phyloP scores from a whole-genome alignment of 139 green algal species.

The Limnomonas spitsbergensis region DNA sequence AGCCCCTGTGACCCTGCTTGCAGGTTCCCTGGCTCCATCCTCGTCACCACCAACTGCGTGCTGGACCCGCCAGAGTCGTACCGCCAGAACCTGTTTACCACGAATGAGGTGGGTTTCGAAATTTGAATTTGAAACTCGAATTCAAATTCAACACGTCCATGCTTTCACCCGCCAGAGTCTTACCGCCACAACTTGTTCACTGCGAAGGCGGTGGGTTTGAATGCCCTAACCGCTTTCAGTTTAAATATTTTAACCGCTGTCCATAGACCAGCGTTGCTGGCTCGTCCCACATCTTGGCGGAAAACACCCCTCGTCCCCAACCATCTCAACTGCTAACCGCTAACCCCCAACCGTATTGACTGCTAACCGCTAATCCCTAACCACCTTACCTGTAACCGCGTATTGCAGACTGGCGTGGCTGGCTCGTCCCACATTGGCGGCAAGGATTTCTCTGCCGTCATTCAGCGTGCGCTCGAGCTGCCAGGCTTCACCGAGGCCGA shows the following conservation, averaged over 20 bases:
- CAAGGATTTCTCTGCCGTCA: constrained; percentile 53
- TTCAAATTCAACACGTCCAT: too few species aligned
- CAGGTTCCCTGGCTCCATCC: constrained; percentile 51
- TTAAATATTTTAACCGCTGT: background rate
- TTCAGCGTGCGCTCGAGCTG: constrained; percentile 46
- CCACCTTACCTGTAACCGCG: too few species aligned
- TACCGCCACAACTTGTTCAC: too few species aligned
- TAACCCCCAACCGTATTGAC: too few species aligned
- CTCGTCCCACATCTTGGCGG: too few species aligned
- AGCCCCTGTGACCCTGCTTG: too few species aligned
- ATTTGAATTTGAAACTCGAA: background rate
- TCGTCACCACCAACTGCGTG: constrained; percentile 79
- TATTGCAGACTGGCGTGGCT: constrained; percentile 41
- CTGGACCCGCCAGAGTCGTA: constrained; percentile 56
- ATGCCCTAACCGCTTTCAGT: background rate
- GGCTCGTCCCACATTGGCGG: constrained; percentile 41
- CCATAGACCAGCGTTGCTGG: too few species aligned
- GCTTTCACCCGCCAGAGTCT: too few species aligned
- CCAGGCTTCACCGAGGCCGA: constrained; percentile 29
- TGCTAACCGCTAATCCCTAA: too few species aligned
- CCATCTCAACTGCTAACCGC: too few species aligned
- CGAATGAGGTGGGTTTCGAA: constrained; percentile 48
- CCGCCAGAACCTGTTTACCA: constrained; percentile 64
- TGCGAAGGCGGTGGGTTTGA: too few species aligned
- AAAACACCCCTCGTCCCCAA: too few species aligned